These are phyloP conservation scores for Butyriboletus loyo DNA, from an alignment of 768 basidiomycete genomes.

Conservation along the genomic window DNA sequence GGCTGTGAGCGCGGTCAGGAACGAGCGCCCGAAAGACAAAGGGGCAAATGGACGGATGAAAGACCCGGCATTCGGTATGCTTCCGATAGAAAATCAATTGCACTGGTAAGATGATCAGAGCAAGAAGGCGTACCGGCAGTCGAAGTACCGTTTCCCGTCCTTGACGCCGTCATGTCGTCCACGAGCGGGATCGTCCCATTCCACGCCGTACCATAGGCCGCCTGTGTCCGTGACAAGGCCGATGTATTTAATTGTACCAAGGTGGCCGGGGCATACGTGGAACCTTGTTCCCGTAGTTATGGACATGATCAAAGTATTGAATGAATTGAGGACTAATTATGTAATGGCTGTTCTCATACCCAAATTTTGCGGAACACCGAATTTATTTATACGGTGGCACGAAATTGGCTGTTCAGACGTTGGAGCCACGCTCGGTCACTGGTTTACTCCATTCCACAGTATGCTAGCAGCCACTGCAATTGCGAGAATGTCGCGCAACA, in stretches of 20 bases:
- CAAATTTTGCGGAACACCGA: slow-evolving; percentile 8
- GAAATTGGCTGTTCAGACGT: neutral
- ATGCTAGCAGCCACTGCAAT: slow-evolving; percentile 28
- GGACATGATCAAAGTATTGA: slow-evolving; percentile 4
- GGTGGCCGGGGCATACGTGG: slow-evolving; percentile 41
- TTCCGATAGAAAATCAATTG: slow-evolving; percentile 29
- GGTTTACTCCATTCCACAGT: slow-evolving; percentile 6
- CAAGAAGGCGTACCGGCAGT: slow-evolving; percentile 54
- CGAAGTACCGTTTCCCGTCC: slow-evolving; percentile 75
- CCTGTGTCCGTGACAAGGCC: slow-evolving; percentile 61
- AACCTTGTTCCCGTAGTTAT: slow-evolving; percentile 54
- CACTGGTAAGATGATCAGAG: slow-evolving; percentile 9
- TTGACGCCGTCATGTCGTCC: slow-evolving; percentile 89
- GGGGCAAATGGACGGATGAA: slow-evolving; percentile 71
- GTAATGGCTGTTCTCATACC: slow-evolving; percentile 10
- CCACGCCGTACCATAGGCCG: slow-evolving; percentile 90
- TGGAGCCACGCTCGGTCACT: neutral
- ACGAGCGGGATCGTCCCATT: slow-evolving; percentile 85
- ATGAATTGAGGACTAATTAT: slow-evolving; percentile 3
- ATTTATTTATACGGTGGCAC: no score
- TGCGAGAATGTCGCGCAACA: slow-evolving; percentile 31
- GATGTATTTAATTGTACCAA: slow-evolving; percentile 69
- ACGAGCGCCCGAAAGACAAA: slow-evolving; percentile 62
- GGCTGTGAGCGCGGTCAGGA: slow-evolving; percentile 66
- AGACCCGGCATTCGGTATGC: slow-evolving; percentile 63